Conservation (phyloP, 176 grass and related monocot genomes). For the Oryza meyeriana region DNA sequence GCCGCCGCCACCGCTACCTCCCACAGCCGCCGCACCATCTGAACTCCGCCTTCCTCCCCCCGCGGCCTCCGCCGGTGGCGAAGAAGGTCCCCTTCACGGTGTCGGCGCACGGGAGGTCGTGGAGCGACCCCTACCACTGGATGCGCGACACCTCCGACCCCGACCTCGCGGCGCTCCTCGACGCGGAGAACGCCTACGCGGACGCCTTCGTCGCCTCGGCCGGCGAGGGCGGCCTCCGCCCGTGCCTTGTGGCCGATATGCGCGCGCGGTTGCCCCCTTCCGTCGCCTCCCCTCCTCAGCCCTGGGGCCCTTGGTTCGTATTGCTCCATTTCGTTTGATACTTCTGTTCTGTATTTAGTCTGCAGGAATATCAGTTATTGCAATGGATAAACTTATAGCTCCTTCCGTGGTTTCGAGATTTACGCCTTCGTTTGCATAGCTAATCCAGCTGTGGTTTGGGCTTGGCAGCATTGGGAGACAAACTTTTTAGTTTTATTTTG, state of each 20-base stretch:
- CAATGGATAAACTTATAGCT: neutral
- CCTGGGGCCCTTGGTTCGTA: slow-evolving; percentile 79
- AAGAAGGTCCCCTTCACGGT: slow-evolving; percentile 78
- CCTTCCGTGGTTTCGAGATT: neutral
- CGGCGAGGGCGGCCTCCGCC: slow-evolving; percentile 43
- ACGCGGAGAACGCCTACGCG: slow-evolving; percentile 65
- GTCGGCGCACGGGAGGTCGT: slow-evolving; percentile 64
- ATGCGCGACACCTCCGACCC: slow-evolving; percentile 78
- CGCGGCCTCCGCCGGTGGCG: slow-evolving; percentile 42
- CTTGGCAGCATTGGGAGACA: neutral
- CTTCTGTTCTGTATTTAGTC: neutral
- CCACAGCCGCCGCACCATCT: neutral
- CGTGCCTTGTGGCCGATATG: slow-evolving; percentile 67
- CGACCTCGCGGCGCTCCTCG: slow-evolving; percentile 55
- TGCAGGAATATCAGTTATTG: neutral
- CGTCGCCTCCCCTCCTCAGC: slow-evolving; percentile 55
- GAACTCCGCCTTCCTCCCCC: neutral
- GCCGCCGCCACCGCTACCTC: slow-evolving; percentile 11
- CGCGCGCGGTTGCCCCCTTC: slow-evolving; percentile 58
- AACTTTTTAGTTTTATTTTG: neutral
- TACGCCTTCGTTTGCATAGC: neutral
- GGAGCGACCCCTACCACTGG: slow-evolving; percentile 90
- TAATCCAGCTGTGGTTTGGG: neutral
- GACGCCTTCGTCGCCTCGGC: slow-evolving; percentile 67
- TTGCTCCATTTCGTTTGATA: neutral